Base-by-base conservation (phyloP, 495 filamentous ascomycete species). In the Aspergillus bertholletiae region DNA sequence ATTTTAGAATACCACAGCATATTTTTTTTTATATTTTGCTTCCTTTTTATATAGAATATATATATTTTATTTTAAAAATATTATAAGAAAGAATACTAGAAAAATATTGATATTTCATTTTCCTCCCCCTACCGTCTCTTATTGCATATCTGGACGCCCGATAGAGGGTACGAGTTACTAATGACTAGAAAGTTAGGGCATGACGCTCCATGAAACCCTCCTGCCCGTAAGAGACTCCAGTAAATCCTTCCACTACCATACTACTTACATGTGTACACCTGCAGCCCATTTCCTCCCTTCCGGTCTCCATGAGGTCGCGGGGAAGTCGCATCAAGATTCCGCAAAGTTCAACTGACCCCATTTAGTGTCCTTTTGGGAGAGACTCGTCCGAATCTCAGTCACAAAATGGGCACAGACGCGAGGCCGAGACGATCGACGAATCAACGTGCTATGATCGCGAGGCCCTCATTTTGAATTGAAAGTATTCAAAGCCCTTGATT, bases 401-500 rank as follows among this genome's bases (percentile, higher is more conserved):
- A 75, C 68, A 73, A 69, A 60, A 40, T 55, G 46, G 30, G 65
- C 61, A 66, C 66, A 44, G 67, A 73, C 61, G 54, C 58, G 50
- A 56, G 28, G 23, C 7, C 49, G 73, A 73, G 34, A 15, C 13
- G 34, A 37, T 73, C 58, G 13, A 49, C 73, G 64, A 74, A 73
- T 74, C 57, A 74, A 45, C 30, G 26, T 46, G 24, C 9, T 34
- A 21, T 58, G 61, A 71, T 64, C 50, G 32, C 55, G 58, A 55
- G 65, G 61, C 47, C 56, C 51, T 28, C 47, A 13, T 17, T 47
- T 8, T 56, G 59, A 53, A 60, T 54, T 55, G 44, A 49, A 32
- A 62, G 51, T 52, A 55, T 69, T 71, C 61, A 46, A 46, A 53
- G 59, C 58, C 55, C 61, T 66, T 70, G 63, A 75, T 74, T 75